Percentiles rank a stretch among this genome's conserved stretches.
Conservation (phyloP, 177 flowering plant genomes). For the Vitis hybrid region DNA sequence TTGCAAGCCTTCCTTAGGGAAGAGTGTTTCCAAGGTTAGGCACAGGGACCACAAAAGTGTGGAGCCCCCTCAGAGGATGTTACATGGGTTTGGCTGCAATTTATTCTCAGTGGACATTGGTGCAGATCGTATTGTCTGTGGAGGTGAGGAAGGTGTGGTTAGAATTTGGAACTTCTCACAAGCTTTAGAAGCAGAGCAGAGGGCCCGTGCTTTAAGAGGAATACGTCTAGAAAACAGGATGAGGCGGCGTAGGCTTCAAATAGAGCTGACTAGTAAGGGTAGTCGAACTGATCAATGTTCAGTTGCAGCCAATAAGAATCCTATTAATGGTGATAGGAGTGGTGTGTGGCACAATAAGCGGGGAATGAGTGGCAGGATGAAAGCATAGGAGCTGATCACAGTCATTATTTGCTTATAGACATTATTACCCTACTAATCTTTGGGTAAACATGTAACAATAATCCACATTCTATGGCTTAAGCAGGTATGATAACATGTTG, state of each 20-base stretch:
- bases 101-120: slow-evolving; percentile 78
- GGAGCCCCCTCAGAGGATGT: slow-evolving; percentile 92
- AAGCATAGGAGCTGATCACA: slow-evolving; percentile 34
- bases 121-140: slow-evolving; percentile 81
- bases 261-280: slow-evolving; percentile 51
- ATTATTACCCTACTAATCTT: background rate
- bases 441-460: background rate
- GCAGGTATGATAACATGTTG: slow-evolving; percentile 1
- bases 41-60: slow-evolving; percentile 11
- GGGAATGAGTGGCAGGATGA: slow-evolving; percentile 53
- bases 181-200: slow-evolving; percentile 70
- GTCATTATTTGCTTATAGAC: background rate
- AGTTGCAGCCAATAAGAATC: slow-evolving; percentile 70
- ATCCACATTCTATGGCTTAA: background rate
- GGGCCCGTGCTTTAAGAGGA: slow-evolving; percentile 60
- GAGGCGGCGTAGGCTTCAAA: slow-evolving; percentile 67
- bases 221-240: slow-evolving; percentile 73
- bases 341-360: slow-evolving; percentile 59
- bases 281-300: slow-evolving; percentile 56
- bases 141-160: slow-evolving; percentile 85
- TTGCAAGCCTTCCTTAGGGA: slow-evolving; percentile 23
- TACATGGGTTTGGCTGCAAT: slow-evolving; percentile 74
- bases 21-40: slow-evolving; percentile 17
- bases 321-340: slow-evolving; percentile 46
- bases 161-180: slow-evolving; percentile 91